A percentile compares a stretch with the other conserved stretches of the same genome.
Evolutionary conservation across 2,329 filamentous ascomycete genomes (phyloP).

Genomic region (Pseudonectria buxi): DNA sequence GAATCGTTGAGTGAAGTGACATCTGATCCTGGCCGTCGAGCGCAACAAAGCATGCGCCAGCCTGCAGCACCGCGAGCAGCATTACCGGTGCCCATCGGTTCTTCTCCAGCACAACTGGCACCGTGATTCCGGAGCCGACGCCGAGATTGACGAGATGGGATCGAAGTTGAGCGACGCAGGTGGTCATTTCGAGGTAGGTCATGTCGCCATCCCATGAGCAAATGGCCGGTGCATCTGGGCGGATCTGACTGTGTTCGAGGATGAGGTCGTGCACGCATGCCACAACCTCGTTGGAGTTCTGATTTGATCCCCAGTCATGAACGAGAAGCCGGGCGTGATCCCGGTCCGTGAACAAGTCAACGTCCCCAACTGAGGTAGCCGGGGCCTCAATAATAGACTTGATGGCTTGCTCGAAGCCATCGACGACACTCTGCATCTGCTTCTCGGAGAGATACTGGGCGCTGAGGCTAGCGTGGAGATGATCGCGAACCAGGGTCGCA

Average conservation of each 20-base stretch:
- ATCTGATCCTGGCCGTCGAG: slow-evolving; percentile 39
- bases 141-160: slow-evolving; percentile 44
- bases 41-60: slow-evolving; percentile 44
- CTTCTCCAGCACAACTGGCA: slow-evolving; percentile 65
- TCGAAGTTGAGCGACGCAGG: slow-evolving; percentile 32
- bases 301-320: slow-evolving; percentile 41
- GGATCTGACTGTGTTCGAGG: slow-evolving; percentile 30
- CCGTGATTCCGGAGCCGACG: slow-evolving; percentile 45
- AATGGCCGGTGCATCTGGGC: slow-evolving; percentile 34
- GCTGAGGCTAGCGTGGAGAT: slow-evolving; percentile 37
- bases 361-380: slow-evolving; percentile 34
- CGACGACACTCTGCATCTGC: slow-evolving; percentile 42
- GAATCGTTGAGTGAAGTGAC: slow-evolving; percentile 36
- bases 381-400: slow-evolving; percentile 37
- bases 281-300: slow-evolving; percentile 32
- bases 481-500: slow-evolving; percentile 34
- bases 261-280: slow-evolving; percentile 41
- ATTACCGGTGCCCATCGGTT: slow-evolving; percentile 61
- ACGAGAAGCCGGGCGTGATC: slow-evolving; percentile 48
- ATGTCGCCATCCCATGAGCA: slow-evolving; percentile 40
- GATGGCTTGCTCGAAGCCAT: slow-evolving; percentile 47
- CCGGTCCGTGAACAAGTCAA: slow-evolving; percentile 48
- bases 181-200: slow-evolving; percentile 34
- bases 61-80: slow-evolving; percentile 62
- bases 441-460: slow-evolving; percentile 35